Evolutionary conservation across 2,329 filamentous ascomycete genomes (phyloP).

Genomic region (Corinectria fuckeliana): DNA sequence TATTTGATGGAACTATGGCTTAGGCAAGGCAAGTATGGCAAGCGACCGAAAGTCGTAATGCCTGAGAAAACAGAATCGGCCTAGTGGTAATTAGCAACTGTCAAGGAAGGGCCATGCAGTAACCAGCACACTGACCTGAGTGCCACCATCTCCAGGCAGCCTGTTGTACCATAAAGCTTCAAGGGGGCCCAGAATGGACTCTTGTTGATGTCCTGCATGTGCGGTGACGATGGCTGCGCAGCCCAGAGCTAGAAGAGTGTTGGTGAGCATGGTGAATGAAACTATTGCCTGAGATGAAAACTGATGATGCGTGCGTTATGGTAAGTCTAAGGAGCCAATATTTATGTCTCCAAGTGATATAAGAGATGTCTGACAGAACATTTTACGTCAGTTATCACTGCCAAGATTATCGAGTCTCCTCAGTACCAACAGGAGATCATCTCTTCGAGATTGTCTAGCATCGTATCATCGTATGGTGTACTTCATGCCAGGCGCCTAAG

Average conservation of each 20-base stretch:
- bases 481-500: slow-evolving; percentile 24
- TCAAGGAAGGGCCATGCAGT: background rate
- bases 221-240: slow-evolving; percentile 60
- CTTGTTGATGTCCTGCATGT: slow-evolving; percentile 67
- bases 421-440: background rate
- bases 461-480: slow-evolving; percentile 7
- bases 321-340: background rate
- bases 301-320: background rate
- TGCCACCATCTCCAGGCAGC: slow-evolving; percentile 83
- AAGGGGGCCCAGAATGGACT: slow-evolving; percentile 70
- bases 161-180: slow-evolving; percentile 82
- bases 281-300: background rate
- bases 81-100: slow-evolving; percentile 46
- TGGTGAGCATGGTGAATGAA: slow-evolving; percentile 36
- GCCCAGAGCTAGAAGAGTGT: slow-evolving; percentile 44
- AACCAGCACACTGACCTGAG: slow-evolving; percentile 60
- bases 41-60: slow-evolving; percentile 82
- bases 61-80: slow-evolving; percentile 89
- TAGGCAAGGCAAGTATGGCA: slow-evolving; percentile 80
- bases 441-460: background rate
- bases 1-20: slow-evolving; percentile 73
- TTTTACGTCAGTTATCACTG: background rate
- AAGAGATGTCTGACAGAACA: background rate
- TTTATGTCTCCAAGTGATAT: background rate
- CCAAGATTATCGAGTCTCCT: background rate